Evolutionary conservation across 345 rosid species (phyloP).

Genomic region (Ceriops zippeliana): DNA sequence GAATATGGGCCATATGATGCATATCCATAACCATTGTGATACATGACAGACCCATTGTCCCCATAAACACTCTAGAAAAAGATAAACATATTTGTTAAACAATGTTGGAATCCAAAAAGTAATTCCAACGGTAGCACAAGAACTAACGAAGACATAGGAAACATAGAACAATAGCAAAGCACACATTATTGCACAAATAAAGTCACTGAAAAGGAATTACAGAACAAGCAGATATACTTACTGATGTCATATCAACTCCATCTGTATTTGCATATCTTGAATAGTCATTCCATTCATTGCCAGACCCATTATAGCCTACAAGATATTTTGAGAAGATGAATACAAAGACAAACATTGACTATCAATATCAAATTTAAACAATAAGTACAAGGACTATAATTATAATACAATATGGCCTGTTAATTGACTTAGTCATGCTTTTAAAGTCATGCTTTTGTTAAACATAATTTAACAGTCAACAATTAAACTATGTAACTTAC

Average conservation of each 20-base stretch:
- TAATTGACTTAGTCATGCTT: no score
- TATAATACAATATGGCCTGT: no score
- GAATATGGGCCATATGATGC: slow-evolving; percentile 14
- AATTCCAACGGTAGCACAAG: neutral
- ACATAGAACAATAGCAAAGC: neutral
- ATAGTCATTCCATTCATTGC: slow-evolving; percentile 61
- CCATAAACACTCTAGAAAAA: slow-evolving; percentile 13
- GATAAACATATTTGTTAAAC: neutral
- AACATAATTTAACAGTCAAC: no score
- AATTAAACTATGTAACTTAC: slow-evolving; percentile 12
- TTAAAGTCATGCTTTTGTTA: no score
- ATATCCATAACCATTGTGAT: slow-evolving; percentile 17
- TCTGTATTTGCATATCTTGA: slow-evolving; percentile 46
- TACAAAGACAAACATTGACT: neutral
- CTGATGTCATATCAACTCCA: slow-evolving; percentile 59
- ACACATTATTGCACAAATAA: neutral
- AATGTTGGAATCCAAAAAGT: no score
- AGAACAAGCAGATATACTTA: slow-evolving; percentile 25
- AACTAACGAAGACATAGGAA: neutral
- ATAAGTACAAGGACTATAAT: neutral
- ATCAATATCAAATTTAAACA: neutral
- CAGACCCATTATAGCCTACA: slow-evolving; percentile 47
- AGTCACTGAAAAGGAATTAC: neutral
- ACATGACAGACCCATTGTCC: slow-evolving; percentile 16
- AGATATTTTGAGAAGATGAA: neutral